These are phyloP conservation scores for Nakazawaea holstii DNA, from an alignment of 805 yeast genomes.

Conservation along the genomic window DNA sequence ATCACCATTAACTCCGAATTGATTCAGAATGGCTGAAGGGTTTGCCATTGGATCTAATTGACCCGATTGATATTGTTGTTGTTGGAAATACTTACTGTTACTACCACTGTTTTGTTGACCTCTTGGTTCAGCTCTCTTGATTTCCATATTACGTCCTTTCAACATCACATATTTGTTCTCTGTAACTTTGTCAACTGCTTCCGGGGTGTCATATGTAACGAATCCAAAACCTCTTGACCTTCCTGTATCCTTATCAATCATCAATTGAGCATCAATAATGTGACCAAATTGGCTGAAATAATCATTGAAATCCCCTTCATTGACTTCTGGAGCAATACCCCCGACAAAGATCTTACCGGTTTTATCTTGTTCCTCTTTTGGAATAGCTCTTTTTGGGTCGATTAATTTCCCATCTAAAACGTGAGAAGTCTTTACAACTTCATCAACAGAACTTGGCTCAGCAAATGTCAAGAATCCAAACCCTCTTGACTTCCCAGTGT, in stretches of 20 bases:
- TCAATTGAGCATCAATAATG: constrained; percentile 91
- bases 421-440: constrained; percentile 81
- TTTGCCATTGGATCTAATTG: constrained; percentile 21
- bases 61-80: constrained; percentile 25
- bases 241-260: constrained; percentile 97
- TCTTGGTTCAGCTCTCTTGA: constrained; percentile 80
- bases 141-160: constrained; percentile 82
- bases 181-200: constrained; percentile 86
- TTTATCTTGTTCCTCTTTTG: constrained; percentile 94
- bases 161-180: constrained; percentile 75
- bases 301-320: constrained; percentile 81
- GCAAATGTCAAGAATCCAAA: constrained; percentile 90
- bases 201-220: constrained; percentile 91
- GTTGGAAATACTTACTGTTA: constrained; percentile 13
- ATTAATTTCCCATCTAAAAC: constrained; percentile 91
- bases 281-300: constrained; percentile 81
- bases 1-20: constrained; percentile 39
- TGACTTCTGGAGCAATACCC: constrained; percentile 91
- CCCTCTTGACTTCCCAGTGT: constrained; percentile 88
- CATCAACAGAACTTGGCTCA: constrained; percentile 77
- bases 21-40: constrained; percentile 23
- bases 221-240: constrained; percentile 96
- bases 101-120: constrained; percentile 42
- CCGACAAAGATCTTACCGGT: constrained; percentile 97
- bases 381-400: constrained; percentile 96